Evolutionary conservation across 169 alveolate species (phyloP).

Genomic region (Plasmodium chabaudi): DNA sequence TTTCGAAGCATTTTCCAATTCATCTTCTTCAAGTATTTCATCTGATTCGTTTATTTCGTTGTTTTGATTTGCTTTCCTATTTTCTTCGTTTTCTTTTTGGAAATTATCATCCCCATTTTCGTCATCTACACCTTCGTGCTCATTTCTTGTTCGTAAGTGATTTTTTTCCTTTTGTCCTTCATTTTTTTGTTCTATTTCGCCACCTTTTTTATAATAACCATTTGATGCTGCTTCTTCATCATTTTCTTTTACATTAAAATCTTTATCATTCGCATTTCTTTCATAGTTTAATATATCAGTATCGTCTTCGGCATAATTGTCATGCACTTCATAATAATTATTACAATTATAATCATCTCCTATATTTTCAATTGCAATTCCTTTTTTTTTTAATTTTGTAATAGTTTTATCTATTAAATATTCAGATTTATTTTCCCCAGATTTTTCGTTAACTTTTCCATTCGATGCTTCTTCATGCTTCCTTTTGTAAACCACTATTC

Average conservation of each 20-base stretch:
- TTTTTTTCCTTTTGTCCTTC: background rate
- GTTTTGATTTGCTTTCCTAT: background rate
- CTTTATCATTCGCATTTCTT: constrained; percentile 22
- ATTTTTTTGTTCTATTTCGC: background rate
- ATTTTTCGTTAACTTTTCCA: background rate
- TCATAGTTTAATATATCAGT: constrained; percentile 64
- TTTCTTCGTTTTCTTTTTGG: background rate
- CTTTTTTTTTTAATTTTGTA: background rate
- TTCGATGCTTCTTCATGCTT: background rate
- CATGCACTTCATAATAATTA: constrained; percentile 60
- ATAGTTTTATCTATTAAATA: too few species aligned
- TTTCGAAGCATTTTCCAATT: constrained; percentile 2
- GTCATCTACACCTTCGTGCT: constrained; percentile 1
- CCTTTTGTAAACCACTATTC: constrained; percentile 27
- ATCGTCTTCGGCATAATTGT: constrained; percentile 72
- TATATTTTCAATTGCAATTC: constrained; percentile 26
- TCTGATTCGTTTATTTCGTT: constrained; percentile 25
- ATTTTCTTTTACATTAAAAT: constrained; percentile 13
- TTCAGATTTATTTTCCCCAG: too few species aligned
- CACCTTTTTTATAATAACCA: background rate
- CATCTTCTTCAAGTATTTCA: constrained; percentile 9
- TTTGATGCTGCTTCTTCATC: background rate
- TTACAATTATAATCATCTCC: constrained; percentile 70
- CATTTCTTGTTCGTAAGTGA: background rate
- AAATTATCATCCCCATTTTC: background rate